phyloP scores from a whole-genome alignment of 768 basidiomycete species.

The Tubosaeta sp. region DNA sequence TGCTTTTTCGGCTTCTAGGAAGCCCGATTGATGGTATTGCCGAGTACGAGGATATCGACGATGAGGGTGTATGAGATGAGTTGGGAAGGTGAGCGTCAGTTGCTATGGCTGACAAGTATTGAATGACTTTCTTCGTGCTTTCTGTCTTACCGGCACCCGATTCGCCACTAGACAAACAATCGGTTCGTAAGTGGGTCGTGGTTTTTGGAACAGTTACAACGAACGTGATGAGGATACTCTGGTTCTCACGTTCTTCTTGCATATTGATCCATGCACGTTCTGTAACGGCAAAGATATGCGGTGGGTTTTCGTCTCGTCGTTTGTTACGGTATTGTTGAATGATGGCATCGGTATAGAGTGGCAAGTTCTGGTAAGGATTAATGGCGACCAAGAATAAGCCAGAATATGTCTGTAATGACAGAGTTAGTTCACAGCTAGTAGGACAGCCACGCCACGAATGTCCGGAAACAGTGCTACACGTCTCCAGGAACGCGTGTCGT shows the following conservation, averaged over 20 bases:
- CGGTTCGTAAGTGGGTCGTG: slow-evolving; percentile 8
- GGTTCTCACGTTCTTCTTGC: slow-evolving; percentile 95
- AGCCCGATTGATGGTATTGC: slow-evolving; percentile 65
- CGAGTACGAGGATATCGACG: slow-evolving; percentile 53
- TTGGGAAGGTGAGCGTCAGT: slow-evolving; percentile 62
- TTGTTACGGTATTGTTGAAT: slow-evolving; percentile 88
- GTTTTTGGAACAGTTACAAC: slow-evolving; percentile 29
- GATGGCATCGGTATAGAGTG: slow-evolving; percentile 85
- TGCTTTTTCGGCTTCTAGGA: slow-evolving; percentile 59
- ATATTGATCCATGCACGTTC: slow-evolving; percentile 98
- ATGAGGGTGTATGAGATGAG: slow-evolving; percentile 62
- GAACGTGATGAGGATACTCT: slow-evolving; percentile 97
- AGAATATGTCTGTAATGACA: slow-evolving; percentile 69
- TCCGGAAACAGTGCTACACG: slow-evolving; percentile 2
- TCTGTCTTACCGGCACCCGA: slow-evolving; percentile 99
- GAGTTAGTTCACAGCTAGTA: slow-evolving; percentile 10
- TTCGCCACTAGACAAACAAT: slow-evolving; percentile 66
- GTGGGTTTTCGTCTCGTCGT: slow-evolving; percentile 87
- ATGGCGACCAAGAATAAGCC: slow-evolving; percentile 97
- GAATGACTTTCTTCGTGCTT: slow-evolving; percentile 98
- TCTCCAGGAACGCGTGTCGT: background rate
- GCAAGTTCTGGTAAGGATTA: slow-evolving; percentile 92
- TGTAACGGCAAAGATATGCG: slow-evolving; percentile 96
- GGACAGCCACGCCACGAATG: slow-evolving; percentile 3
- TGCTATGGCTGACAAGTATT: slow-evolving; percentile 97